These are phyloP conservation scores for Fraxinus sp. DNA, from an alignment of 305 asterid genomes.

Conservation along the genomic window DNA sequence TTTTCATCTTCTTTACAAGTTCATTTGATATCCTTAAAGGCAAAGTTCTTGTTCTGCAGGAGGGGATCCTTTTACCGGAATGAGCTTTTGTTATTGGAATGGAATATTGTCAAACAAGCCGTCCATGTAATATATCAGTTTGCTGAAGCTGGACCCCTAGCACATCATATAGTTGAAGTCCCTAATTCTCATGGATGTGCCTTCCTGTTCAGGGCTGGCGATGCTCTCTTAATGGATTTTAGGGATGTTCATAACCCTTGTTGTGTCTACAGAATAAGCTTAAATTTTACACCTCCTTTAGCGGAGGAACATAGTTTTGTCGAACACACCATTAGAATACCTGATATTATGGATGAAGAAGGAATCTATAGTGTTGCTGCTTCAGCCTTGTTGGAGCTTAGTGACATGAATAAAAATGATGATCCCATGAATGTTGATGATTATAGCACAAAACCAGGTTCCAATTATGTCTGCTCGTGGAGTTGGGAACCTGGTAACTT, in stretches of 20 bases:
- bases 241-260: slow-evolving; percentile 65
- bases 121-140: slow-evolving; percentile 66
- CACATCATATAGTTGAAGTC: slow-evolving; percentile 81
- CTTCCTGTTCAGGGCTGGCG: slow-evolving; percentile 88
- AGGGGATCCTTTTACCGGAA: slow-evolving; percentile 69
- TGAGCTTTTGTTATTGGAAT: slow-evolving; percentile 78
- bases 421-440: slow-evolving; percentile 88
- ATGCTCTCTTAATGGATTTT: slow-evolving; percentile 84
- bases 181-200: slow-evolving; percentile 80
- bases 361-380: slow-evolving; percentile 87
- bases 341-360: slow-evolving; percentile 87
- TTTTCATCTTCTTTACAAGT: slow-evolving; percentile 11
- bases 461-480: slow-evolving; percentile 86
- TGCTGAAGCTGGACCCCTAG: slow-evolving; percentile 84
- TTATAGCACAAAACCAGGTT: slow-evolving; percentile 59
- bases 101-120: slow-evolving; percentile 67
- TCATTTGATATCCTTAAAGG: slow-evolving; percentile 5
- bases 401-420: slow-evolving; percentile 76
- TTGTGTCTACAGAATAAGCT: slow-evolving; percentile 60
- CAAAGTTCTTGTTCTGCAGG: slow-evolving; percentile 47
- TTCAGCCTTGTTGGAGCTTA: slow-evolving; percentile 90
- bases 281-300: slow-evolving; percentile 54
- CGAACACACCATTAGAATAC: slow-evolving; percentile 53
- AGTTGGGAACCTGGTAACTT: slow-evolving; percentile 77
- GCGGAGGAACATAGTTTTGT: slow-evolving; percentile 59